Evolutionary conservation across 1,139 yeast species (phyloP).

Genomic region (Trichomonascaceae sp.): DNA sequence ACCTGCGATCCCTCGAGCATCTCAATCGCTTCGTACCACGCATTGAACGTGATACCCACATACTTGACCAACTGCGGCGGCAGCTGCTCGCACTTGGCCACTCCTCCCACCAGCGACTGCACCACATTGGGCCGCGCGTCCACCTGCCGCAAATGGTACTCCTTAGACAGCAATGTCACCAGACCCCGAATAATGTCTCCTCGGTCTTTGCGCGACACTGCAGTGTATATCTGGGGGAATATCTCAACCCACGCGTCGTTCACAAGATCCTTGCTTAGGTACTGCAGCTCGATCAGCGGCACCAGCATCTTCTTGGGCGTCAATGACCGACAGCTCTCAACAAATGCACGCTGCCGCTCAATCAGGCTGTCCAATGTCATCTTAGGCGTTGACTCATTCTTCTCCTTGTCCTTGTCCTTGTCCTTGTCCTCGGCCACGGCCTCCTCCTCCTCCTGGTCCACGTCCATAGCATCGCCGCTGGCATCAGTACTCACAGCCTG

Average conservation of each 20-base stretch:
- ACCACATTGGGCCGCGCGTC: constrained; percentile 82
- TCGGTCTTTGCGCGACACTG: constrained; percentile 67
- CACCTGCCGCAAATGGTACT: constrained; percentile 80
- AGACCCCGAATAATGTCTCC: constrained; percentile 72
- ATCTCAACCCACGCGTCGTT: constrained; percentile 75
- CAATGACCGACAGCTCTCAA: neutral
- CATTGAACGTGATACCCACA: constrained; percentile 72
- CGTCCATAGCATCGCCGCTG: neutral
- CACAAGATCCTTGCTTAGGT: constrained; percentile 67
- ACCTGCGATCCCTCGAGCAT: constrained; percentile 66
- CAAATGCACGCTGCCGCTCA: neutral
- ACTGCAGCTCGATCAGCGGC: constrained; percentile 73
- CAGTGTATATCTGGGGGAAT: constrained; percentile 67
- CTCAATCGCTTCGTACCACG: constrained; percentile 85
- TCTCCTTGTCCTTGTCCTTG: neutral
- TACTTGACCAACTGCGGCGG: constrained; percentile 94
- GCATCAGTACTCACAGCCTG: neutral
- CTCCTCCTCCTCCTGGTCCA: neutral
- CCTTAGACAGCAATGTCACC: constrained; percentile 72
- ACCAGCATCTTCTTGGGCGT: constrained; percentile 26
- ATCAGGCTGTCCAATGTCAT: constrained; percentile 3
- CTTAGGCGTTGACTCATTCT: constrained; percentile 8
- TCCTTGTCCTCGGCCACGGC: constrained; percentile 1
- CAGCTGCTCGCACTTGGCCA: constrained; percentile 56
- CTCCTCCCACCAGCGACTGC: constrained; percentile 71